Conservation (phyloP, 306 rosid species). For the Corylus americana region DNA sequence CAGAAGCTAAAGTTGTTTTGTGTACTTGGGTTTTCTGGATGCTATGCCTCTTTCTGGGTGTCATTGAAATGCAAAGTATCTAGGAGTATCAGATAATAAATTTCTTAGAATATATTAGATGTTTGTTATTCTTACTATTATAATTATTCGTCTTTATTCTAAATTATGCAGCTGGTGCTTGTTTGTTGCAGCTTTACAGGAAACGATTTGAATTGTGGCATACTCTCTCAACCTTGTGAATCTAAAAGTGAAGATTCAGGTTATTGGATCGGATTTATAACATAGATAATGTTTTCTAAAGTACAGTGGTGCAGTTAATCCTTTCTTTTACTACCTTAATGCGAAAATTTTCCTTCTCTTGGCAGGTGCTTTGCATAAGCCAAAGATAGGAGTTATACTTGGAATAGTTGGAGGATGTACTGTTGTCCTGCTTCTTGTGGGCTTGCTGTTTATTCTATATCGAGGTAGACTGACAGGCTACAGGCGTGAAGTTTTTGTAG, state of each 20-base stretch:
- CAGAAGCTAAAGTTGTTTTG: neutral
- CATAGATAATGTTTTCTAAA: neutral
- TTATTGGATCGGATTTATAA: constrained; percentile 36
- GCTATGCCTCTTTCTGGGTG: neutral
- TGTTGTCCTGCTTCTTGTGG: constrained; percentile 49
- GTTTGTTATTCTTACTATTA: neutral
- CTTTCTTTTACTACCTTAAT: constrained; percentile 23
- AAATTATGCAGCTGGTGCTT: constrained; percentile 21
- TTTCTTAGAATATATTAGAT: neutral
- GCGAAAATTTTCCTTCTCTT: constrained; percentile 26
- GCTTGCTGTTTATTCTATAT: constrained; percentile 56
- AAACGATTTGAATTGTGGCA: constrained; percentile 71
- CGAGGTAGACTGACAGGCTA: constrained; percentile 60
- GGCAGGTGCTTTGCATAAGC: constrained; percentile 61
- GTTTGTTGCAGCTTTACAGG: constrained; percentile 78
- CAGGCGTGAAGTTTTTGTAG: constrained; percentile 82
- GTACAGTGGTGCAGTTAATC: constrained; percentile 5
- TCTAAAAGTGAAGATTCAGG: constrained; percentile 58
- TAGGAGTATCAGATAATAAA: neutral
- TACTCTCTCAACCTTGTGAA: constrained; percentile 52
- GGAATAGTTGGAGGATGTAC: constrained; percentile 67
- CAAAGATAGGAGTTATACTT: constrained; percentile 62
- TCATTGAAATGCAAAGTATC: neutral
- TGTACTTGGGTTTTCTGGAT: neutral
- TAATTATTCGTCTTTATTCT: neutral